These are phyloP conservation scores for Buddleja alternifolia DNA, from an alignment of 257 asterid genomes.

Conservation along the genomic window DNA sequence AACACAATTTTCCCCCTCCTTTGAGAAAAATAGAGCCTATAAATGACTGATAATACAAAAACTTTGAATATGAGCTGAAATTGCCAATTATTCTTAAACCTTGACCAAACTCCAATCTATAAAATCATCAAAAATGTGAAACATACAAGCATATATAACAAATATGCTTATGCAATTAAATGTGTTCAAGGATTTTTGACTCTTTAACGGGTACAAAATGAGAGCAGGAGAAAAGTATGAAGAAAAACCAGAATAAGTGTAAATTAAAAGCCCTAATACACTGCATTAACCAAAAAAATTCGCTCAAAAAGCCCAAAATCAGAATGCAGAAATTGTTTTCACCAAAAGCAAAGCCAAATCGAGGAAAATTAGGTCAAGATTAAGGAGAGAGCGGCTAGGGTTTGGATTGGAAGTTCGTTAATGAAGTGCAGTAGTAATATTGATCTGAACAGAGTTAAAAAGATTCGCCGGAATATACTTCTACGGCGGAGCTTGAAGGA, in stretches of 20 bases:
- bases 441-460: neutral
- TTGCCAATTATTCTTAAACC: neutral
- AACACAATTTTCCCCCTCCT: neutral
- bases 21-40: neutral
- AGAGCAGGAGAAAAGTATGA: conserved; percentile 7
- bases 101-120: neutral
- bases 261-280: neutral
- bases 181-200: neutral
- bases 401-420: neutral
- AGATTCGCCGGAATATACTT: conserved; percentile 19
- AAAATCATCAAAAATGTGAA: neutral
- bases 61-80: neutral
- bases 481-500: neutral
- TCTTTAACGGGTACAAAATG: conserved; percentile 28
- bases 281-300: conserved; percentile 21
- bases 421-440: neutral
- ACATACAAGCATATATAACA: neutral
- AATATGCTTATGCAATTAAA: neutral
- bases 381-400: neutral
- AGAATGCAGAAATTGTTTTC: neutral
- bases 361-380: neutral
- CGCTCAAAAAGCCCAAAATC: neutral
- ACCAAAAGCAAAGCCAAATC: neutral
- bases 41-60: neutral
- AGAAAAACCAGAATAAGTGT: conserved; percentile 1